Evolutionary conservation across 805 yeast species (phyloP).

Genomic region (Wickerhamomyces xylosicus): DNA sequence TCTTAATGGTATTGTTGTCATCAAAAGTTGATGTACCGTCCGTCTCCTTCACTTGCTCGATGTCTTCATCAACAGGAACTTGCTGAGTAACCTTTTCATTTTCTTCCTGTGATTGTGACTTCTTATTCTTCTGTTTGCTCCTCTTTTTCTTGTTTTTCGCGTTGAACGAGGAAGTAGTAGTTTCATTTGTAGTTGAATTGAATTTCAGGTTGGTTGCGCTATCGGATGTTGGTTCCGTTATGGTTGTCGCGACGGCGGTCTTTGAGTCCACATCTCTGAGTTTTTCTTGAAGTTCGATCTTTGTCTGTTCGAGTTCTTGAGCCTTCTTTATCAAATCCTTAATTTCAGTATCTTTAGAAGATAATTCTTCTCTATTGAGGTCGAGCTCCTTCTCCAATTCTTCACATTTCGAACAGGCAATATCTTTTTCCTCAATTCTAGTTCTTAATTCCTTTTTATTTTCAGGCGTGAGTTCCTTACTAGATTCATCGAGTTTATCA

Average conservation of each 20-base stretch:
- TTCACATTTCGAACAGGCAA: background rate
- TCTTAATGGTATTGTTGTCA: no score
- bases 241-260: background rate
- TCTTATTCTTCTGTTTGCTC: conserved; percentile 13
- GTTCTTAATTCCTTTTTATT: conserved; percentile 5
- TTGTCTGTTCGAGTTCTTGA: background rate
- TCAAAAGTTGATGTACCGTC: background rate
- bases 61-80: conserved; percentile 3
- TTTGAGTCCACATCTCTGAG: background rate
- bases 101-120: conserved; percentile 3
- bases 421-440: conserved; percentile 1
- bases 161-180: conserved; percentile 1
- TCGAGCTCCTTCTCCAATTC: background rate
- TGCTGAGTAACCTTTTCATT: conserved; percentile 18
- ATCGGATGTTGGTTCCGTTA: no score
- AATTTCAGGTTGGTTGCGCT: no score
- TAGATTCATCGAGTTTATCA: no score
- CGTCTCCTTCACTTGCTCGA: background rate
- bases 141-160: conserved; percentile 7
- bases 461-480: no score
- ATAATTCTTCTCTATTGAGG: background rate
- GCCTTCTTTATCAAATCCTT: background rate
- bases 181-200: background rate
- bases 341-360: background rate
- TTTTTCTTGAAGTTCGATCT: background rate